These are phyloP conservation scores for Rhodotorula sp. DNA, from an alignment of 1,284 basidiomycete genomes.

Conservation along the genomic window DNA sequence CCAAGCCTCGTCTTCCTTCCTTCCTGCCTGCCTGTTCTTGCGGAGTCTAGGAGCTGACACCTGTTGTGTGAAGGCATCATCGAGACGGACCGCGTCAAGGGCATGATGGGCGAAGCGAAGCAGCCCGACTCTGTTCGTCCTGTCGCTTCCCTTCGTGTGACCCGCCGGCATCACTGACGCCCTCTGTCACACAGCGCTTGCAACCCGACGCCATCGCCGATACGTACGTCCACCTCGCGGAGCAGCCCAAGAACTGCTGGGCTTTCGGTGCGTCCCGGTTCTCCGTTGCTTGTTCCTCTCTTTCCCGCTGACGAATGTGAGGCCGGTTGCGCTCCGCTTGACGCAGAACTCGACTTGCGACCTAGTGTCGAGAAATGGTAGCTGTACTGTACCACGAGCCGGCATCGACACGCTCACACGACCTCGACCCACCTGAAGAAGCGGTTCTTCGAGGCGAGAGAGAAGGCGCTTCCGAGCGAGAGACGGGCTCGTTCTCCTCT, in stretches of 20 bases:
- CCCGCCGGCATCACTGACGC: neutral
- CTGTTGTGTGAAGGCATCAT: constrained; percentile 11
- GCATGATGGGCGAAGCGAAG: constrained; percentile 6
- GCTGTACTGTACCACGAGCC: neutral
- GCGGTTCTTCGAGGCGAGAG: no score
- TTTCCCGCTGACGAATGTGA: rapidly evolving
- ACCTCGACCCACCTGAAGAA: no score
- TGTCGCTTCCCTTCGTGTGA: no score
- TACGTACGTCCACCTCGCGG: constrained; percentile 47
- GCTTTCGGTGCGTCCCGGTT: constrained; percentile 22
- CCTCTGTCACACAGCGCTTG: constrained; percentile 4
- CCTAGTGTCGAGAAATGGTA: constrained; percentile 25
- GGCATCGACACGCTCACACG: neutral
- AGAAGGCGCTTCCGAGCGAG: no score
- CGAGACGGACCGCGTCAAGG: constrained; percentile 29
- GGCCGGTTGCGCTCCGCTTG: neutral
- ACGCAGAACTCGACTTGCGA: constrained; percentile 32
- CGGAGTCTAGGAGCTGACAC: neutral
- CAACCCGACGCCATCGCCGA: constrained; percentile 33
- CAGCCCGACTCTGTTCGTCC: constrained; percentile 8
- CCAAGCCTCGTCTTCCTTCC: no score
- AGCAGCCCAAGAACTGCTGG: constrained; percentile 47
- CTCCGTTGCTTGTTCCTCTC: neutral
- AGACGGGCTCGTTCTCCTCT: no score
- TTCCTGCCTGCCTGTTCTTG: no score